These are phyloP conservation scores for Cucurbita maxima DNA, from an alignment of 306 rosid genomes.

Conservation along the genomic window DNA sequence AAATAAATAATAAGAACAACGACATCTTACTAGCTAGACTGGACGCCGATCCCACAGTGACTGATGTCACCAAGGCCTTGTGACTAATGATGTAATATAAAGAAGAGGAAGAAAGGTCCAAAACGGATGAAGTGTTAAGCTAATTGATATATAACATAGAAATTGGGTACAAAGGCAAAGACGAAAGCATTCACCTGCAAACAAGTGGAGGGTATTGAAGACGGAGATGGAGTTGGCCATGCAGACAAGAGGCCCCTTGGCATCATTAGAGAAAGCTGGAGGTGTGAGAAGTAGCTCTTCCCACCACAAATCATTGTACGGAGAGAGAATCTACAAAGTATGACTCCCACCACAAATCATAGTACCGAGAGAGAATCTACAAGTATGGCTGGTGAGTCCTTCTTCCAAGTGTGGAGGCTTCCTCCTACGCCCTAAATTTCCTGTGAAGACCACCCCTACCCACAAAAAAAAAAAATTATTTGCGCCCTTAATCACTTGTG, in stretches of 20 bases:
- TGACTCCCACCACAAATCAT: constrained; percentile 64
- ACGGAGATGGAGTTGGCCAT: constrained; percentile 45
- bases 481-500: no score
- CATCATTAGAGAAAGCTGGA: constrained; percentile 75
- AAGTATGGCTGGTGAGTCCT: not conserved
- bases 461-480: no score
- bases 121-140: not conserved
- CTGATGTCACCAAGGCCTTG: no score
- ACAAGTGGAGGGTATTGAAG: constrained; percentile 61
- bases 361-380: not conserved
- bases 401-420: not conserved
- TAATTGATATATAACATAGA: not conserved
- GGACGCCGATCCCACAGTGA: no score
- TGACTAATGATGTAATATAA: no score
- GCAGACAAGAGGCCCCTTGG: constrained; percentile 52
- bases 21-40: no score
- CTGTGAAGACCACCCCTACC: no score
- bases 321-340: no score
- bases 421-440: no score
- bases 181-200: constrained; percentile 25
- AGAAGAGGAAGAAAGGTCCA: not conserved
- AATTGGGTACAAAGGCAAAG: not conserved
- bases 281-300: constrained; percentile 44
- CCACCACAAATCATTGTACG: constrained; percentile 48
- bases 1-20: no score